These are phyloP conservation scores for Phytophthora litchii DNA, from an alignment of 352 stramenopile genomes.

Conservation along the genomic window DNA sequence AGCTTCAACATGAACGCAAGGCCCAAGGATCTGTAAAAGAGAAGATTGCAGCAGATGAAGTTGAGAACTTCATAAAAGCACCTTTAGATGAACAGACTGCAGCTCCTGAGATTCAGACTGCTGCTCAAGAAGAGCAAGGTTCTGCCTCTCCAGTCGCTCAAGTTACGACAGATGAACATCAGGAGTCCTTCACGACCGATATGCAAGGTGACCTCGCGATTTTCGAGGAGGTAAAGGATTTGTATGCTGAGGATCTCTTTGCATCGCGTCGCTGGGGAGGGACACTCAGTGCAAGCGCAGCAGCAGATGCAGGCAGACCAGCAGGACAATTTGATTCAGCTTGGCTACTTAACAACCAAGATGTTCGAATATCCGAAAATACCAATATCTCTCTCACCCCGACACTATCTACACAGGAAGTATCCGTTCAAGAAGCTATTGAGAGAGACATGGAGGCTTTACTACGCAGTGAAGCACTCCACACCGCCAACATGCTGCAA, in stretches of 20 bases:
- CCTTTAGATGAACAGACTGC: background rate
- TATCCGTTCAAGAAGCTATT: constrained; percentile 32
- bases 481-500: background rate
- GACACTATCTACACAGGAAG: constrained; percentile 12
- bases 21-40: constrained; percentile 56
- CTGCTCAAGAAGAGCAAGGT: constrained; percentile 1
- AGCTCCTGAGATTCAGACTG: background rate
- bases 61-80: constrained; percentile 13
- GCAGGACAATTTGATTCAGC: constrained; percentile 6
- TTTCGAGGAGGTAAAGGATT: constrained; percentile 49
- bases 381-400: background rate
- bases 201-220: constrained; percentile 42
- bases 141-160: background rate
- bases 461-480: constrained; percentile 13
- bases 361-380: background rate
- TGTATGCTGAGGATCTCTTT: constrained; percentile 46
- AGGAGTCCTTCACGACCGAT: constrained; percentile 23
- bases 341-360: background rate
- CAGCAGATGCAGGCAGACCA: background rate
- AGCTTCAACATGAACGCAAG: constrained; percentile 53
- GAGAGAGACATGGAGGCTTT: constrained; percentile 32
- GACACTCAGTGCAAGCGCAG: background rate
- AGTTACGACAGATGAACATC: constrained; percentile 2
- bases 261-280: constrained; percentile 29
- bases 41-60: constrained; percentile 27